Conservation (phyloP, 148 eudicot species). For the Vaccinium myrtillus region DNA sequence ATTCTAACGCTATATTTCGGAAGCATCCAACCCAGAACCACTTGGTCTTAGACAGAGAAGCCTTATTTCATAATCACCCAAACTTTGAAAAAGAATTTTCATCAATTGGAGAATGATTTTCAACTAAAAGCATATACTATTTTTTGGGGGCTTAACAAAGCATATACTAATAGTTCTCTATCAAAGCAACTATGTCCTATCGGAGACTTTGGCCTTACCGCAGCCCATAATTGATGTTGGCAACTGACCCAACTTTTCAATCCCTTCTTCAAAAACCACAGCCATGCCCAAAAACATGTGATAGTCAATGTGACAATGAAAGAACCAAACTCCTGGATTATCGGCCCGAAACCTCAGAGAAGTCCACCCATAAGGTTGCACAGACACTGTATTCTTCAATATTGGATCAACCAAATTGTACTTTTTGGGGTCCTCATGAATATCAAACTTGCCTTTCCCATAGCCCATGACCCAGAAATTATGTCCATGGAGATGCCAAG, state of each 20-base stretch:
- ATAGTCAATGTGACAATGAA: conserved; percentile 87
- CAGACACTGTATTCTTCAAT: conserved; percentile 63
- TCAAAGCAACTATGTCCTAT: neutral
- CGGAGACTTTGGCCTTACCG: neutral
- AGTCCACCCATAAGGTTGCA: conserved; percentile 88
- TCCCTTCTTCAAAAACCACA: conserved; percentile 72
- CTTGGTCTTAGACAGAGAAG: too few relatives aligned
- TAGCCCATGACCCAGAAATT: conserved; percentile 94
- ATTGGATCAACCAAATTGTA: conserved; percentile 69
- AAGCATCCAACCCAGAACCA: too few relatives aligned
- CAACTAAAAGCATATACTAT: neutral
- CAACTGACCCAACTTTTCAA: conserved; percentile 56
- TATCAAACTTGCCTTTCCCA: conserved; percentile 67
- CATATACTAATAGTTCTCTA: neutral
- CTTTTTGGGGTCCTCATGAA: conserved; percentile 37
- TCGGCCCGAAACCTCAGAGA: conserved; percentile 69
- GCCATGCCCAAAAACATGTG: conserved; percentile 89
- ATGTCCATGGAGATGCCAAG: conserved; percentile 97
- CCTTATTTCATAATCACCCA: too few relatives aligned
- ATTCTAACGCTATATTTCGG: too few relatives aligned
- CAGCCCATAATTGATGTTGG: conserved; percentile 63
- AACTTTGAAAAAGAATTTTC: neutral
- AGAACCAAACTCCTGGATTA: conserved; percentile 91
- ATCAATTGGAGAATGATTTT: neutral
- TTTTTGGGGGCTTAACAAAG: too few relatives aligned